These are phyloP conservation scores for Lactifluus pinguis DNA, from an alignment of 768 basidiomycete genomes.

Conservation along the genomic window DNA sequence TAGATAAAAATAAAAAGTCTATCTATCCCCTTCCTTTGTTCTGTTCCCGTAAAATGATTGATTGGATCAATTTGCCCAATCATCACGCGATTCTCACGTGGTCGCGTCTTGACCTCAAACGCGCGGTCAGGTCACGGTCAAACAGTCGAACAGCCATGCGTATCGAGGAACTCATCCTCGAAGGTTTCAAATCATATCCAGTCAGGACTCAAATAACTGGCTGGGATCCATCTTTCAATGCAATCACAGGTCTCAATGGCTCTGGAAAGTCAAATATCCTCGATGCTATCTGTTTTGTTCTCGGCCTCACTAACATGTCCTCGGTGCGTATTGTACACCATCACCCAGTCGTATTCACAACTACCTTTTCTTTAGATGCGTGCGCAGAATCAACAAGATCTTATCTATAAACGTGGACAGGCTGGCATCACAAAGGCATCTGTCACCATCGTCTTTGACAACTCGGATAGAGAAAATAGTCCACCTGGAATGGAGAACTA, in stretches of 20 bases:
- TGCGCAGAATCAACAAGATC: conserved; percentile 89
- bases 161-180: conserved; percentile 19
- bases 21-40: too few species aligned
- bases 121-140: too few species aligned
- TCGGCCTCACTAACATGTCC: conserved; percentile 97
- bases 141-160: conserved; percentile 5
- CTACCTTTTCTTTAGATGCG: conserved; percentile 54
- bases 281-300: conserved; percentile 97
- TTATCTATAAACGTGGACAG: conserved; percentile 98
- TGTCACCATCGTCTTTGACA: conserved; percentile 98
- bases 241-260: conserved; percentile 92
- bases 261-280: conserved; percentile 99
- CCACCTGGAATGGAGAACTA: conserved; percentile 74
- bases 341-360: neutral
- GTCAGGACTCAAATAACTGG: conserved; percentile 92
- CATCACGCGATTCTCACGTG: conserved; percentile 8
- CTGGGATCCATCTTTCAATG: conserved; percentile 98
- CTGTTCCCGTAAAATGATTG: neutral
- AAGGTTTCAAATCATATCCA: conserved; percentile 97
- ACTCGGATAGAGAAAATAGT: conserved; percentile 78
- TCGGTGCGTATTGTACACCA: conserved; percentile 39
- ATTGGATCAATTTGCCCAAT: too few species aligned
- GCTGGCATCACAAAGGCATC: conserved; percentile 95
- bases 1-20: too few species aligned
- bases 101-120: neutral